Base-by-base conservation (phyloP, 352 stramenopile species). In the Phytophthora sp. region DNA sequence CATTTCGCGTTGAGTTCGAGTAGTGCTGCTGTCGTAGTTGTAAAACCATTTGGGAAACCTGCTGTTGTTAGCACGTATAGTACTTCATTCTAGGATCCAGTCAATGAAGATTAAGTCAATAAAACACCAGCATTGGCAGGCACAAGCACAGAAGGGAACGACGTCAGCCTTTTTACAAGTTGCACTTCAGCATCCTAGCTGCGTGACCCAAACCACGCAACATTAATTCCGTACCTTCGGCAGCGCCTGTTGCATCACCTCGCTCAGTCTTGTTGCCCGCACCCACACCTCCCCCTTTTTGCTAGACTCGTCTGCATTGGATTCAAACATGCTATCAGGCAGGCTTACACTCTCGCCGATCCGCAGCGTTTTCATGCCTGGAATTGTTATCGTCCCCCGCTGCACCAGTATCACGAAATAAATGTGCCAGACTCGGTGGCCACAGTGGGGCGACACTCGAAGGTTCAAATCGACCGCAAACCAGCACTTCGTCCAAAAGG, bases 1-100 rank as follows among this genome's bases (percentile, higher is more conserved):
- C 66, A 75, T 70, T 27, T 73, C 61, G 8, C 70, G 70, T 32
- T 79, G 70, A 7, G 39, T 60, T 17, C 67, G 60, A 26, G 66
- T 79, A 18, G 61, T 50, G 34, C 66, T 72, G 46, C 66, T 76
- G 43, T 79, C 61, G 26, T 76, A 76, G 31, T 43, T 65, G 54
- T 79, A 79, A 39, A 69, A 66, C 70, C 70, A 79, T 24, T 64
- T 68, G 15, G 66, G 65, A 9, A 58, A 72, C 6, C 55, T 35
- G 30, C 61, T 44, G 23, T 72, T 69, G 56, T 77, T 74, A 77
- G 43, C n/a, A 66, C 59, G 21, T 67, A 77, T 26, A 77, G 15
- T 6, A 67, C 37, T 6, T 64, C 31, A 20, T 74, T 74, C 69
- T 77, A 49, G 2, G 4, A 8, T 9, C 42, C 8, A 49, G 34